These are phyloP conservation scores for Pseudogymnoascus sp. DNA, from an alignment of 2,329 filamentous ascomycete genomes.

Conservation along the genomic window DNA sequence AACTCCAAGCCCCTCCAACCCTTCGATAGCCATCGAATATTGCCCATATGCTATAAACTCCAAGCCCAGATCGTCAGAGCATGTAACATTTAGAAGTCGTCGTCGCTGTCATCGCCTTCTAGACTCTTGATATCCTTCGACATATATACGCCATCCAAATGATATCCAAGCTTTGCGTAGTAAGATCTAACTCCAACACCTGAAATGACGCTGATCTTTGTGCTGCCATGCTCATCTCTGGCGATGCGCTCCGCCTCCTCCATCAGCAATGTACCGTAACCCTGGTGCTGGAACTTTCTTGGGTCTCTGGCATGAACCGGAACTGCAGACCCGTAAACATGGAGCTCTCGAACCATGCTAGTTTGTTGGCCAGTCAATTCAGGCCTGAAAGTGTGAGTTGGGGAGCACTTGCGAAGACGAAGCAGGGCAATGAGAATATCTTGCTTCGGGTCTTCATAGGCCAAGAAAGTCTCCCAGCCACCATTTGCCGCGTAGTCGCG, in stretches of 20 bases:
- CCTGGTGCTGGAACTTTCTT: constrained; percentile 96
- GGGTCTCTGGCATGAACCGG: constrained; percentile 92
- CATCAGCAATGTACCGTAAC: constrained; percentile 93
- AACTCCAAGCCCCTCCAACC: neutral
- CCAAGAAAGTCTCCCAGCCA: constrained; percentile 97
- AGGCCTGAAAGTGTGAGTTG: constrained; percentile 83
- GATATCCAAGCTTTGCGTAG: constrained; percentile 88
- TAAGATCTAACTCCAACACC: constrained; percentile 94
- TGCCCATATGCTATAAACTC: neutral
- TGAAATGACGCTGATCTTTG: constrained; percentile 96
- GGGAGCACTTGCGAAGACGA: constrained; percentile 80
- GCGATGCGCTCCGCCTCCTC: constrained; percentile 96
- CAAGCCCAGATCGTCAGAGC: neutral
- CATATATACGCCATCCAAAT: constrained; percentile 84
- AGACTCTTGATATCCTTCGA: constrained; percentile 36
- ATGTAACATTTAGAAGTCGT: neutral
- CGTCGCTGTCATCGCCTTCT: constrained; percentile 7
- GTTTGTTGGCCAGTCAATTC: constrained; percentile 82
- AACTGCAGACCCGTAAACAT: constrained; percentile 96
- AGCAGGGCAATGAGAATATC: constrained; percentile 92
- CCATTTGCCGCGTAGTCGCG: constrained; percentile 92
- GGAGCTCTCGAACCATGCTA: constrained; percentile 85
- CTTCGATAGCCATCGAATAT: constrained; percentile 1
- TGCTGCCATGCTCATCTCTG: constrained; percentile 83
- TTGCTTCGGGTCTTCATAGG: constrained; percentile 97